Base-by-base conservation (phyloP, 768 basidiomycete genomes). In the Rubroboletus pulcherrimus region DNA sequence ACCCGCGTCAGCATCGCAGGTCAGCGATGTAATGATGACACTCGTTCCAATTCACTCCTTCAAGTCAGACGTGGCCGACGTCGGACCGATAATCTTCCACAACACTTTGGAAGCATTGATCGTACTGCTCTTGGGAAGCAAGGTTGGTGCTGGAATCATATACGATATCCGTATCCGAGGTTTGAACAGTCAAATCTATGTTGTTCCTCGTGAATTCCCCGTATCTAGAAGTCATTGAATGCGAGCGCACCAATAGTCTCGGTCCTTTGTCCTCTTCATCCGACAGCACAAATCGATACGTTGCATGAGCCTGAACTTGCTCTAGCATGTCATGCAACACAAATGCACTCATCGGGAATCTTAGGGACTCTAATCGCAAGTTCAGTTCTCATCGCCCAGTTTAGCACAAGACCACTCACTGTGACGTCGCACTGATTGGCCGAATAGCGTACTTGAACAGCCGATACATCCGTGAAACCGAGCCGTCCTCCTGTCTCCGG, bases 141-240 rank as follows among this genome's bases (percentile, higher is more conserved):
- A 69, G 52, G 81, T 82, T 17, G 81, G 75, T 11, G 73, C 71
- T 7, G 80, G 71, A 9, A 81, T 77, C 43, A 81, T 79, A 67
- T 93, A 95, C 1, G 93, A 83, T 14, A 98, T 71, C 11, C 81
- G 83, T 61, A 98, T 83, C 59, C 79, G 85, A 0, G 94, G 93
- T 70, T 95, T 97, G 80, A 98, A 97, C 21, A 98, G 68, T 95
- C 96, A 98, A 21, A 98, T 78, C 93, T 95, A 65, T 29, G 12
- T 17, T 49, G 11, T 19, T 26, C 15, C 24, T 29, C 42, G 43
- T 46, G 56, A 55, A 40, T 33, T n/a, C 7, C 29, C 12, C 19
- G 10, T 7, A 6, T 44, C 39, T 0, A 31, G 2, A 31, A 35
- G 5, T 2, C 11, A 35, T 10, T 7, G 17, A 29, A 33, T 12